Base-by-base conservation (phyloP, 78 protist species). In the Cavenderia fasciculata region DNA sequence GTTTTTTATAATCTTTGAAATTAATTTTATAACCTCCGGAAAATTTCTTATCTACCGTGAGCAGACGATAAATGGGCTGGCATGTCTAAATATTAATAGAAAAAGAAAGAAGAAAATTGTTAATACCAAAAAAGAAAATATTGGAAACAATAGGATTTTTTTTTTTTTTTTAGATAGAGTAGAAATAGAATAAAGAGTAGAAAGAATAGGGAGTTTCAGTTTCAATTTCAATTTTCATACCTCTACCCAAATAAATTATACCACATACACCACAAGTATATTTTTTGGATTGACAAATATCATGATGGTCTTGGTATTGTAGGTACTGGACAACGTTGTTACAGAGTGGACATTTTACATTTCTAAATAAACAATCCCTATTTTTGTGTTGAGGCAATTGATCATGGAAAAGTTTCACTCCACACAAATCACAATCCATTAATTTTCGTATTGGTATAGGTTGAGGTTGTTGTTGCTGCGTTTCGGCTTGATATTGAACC, bases 241-340 rank as follows among this genome's bases (percentile, higher is more conserved):
- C 68, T 36, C 68, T 23, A 68, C 90, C 90, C 34, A 49, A 38
- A 8, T 68, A 18, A 5, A 59, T n/a, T 68, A 38, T 82, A 34
- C 90, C 90, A 82, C 90, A 82, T 21, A 82, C 90, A 52, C 90
- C 90, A 68, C 90, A 82, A 1, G 90, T 82, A 46, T 62, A 68
- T 7, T 65, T 38, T 29, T 69, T 82, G 25, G 59, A 54, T 51
- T 82, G 62, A 57, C 90, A 82, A 11, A 52, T 16, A 12, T 16
- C 16, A n/a, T 68, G 54, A 40, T 82, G 90, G 6, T 82, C 90
- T 41, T 16, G n/a, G 36, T 40, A 38, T 65, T 65, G 76, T 19
- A 82, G 21, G 43, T 57, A 63, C 44, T 82, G 65, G 21, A 82
- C 56, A 8, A 82, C 49, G 51, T 82, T 82, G 44, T 82, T 66